Conservation (phyloP, 345 rosid species). For the Xanthoceras sorbifolium region DNA sequence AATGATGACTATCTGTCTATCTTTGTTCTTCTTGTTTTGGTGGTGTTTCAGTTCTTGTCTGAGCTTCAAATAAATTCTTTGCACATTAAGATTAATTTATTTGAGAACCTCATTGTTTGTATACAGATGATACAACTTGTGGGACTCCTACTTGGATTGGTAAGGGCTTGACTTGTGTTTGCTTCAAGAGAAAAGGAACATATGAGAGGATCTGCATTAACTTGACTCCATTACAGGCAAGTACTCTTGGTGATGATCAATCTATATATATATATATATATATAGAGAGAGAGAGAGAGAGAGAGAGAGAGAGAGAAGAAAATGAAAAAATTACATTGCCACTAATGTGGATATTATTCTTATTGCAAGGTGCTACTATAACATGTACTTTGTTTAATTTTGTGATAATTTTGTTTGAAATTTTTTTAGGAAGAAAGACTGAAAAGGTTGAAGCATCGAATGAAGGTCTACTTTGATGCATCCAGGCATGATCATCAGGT, state of each 20-base stretch:
- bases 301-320: no score
- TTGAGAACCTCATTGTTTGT: constrained; percentile 2
- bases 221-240: constrained; percentile 86
- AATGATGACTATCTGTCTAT: not conserved
- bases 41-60: not conserved
- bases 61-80: not conserved
- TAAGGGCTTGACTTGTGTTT: constrained; percentile 87
- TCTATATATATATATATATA: no score
- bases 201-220: constrained; percentile 67
- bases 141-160: constrained; percentile 78
- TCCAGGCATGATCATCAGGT: constrained; percentile 86
- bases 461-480: constrained; percentile 72
- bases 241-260: constrained; percentile 19
- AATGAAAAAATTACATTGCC: not conserved
- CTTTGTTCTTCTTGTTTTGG: constrained; percentile 12
- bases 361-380: not conserved
- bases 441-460: constrained; percentile 66
- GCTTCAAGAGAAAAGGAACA: constrained; percentile 79
- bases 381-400: not conserved
- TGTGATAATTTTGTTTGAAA: constrained; percentile 5
- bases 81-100: not conserved
- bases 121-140: constrained; percentile 60
- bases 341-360: not conserved
- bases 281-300: no score
- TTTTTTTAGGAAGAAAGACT: constrained; percentile 70